Base-by-base conservation (phyloP, 2,329 filamentous ascomycete species). In the Botrytis aclada region DNA sequence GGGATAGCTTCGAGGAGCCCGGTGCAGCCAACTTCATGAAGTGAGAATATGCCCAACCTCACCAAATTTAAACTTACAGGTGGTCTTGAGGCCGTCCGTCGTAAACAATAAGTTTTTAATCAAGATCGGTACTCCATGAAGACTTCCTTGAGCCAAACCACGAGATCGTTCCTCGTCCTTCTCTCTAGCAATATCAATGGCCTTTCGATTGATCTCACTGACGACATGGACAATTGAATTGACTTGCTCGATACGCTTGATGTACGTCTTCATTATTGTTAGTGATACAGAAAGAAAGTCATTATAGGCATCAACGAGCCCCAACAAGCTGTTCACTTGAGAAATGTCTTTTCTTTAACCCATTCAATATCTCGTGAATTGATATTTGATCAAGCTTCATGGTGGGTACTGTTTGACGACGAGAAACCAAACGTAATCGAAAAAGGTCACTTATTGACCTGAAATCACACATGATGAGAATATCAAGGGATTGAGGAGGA, bases 41-140 rank as follows among this genome's bases (percentile, higher is more conserved):
- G 14, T 70, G n/a, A 70, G 45, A 39, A 16, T 29, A 20, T 58
- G 20, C 9, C 9, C 8, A 39, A 39, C 4, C 14, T 6, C 20
- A 37, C 51, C 5, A 22, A 39, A 16, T 29, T 51, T 18, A 34
- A 56, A 70, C 20, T 87, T 87, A 34, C 87, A 83, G 29, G 73
- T 75, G 8, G 41, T 89, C 77, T 87, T 85, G 86, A 89, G 88
- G 75, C 3, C 65, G 86, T 87, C 73, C 86, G 88, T 77, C 86
- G 85, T 86, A 88, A 87, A 86, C 66, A 89, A 88, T 76, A 88
- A 87, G 78, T 88, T 86, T 80, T 89, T 89, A 80, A 89, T 84
- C 25, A 89, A 79, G 58, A 89, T 85, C 0, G 88, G 88, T 4
- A 89, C 83, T 4, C 88, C 88, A 78, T 89, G 86, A 1, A 88